Evolutionary conservation across 352 stramenopile genomes (phyloP), one percentile per base, ranked within the genome.

Genomic region (Nothophytophthora sp.): DNA sequence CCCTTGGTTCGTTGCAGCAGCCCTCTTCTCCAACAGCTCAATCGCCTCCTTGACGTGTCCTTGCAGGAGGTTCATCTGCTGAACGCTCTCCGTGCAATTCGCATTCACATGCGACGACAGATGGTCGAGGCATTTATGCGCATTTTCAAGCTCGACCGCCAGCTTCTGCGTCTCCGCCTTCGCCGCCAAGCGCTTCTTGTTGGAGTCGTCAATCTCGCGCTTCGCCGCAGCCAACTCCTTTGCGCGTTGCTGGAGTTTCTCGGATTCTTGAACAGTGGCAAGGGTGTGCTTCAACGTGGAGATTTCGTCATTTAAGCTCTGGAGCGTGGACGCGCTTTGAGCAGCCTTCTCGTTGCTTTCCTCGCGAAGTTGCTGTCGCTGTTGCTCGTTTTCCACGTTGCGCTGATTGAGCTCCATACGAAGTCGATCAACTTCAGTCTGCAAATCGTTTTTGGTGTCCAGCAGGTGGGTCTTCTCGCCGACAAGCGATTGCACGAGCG

Each of bases 161-260:
- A 92, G 69, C 44, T 89, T 89, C 50, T 92, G 81, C 1, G 79
- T 92, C 54, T 92, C 81, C 2, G 81, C 75, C 34, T 92, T 92
- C 0, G 81, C 81, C n/a, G 79, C 79, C 6, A 92, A 44, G 3
- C 81, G 75, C 56, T 92, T 92, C 52, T 89, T 92, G 66, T 90
- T 89, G 2, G 81, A 76, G 28, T 88, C 77, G 50, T 90, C 81
- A 19, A 90, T 75, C n/a, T 90, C 76, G 4, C 76, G 73, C 55
- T 88, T 90, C 1, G 76, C 76, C 20, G 55, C 70, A 11, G 76
- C 76, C 1, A 90, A 62, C 43, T 90, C 79, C 46, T 82, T 84
- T 1, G 76, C 76, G 15, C 76, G 76, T 41, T 90, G 79, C 44
- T 90, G 76, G 50, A 72, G 81, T 46, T 81, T 81, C 43, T 90